Evolutionary conservation across 2,329 filamentous ascomycete genomes (phyloP).

Genomic region (Epichloe bromicola): DNA sequence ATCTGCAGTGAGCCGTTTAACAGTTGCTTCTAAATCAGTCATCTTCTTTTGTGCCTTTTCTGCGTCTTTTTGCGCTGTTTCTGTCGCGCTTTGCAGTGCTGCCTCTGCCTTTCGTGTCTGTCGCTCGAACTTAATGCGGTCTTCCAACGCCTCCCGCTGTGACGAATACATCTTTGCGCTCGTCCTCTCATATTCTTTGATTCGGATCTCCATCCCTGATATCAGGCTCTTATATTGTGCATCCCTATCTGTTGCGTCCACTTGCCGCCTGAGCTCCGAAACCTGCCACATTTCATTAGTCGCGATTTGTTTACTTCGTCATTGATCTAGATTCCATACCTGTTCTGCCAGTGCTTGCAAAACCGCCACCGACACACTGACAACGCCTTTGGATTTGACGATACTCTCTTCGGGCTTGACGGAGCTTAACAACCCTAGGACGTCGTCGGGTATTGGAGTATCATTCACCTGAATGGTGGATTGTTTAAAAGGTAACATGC

Average conservation of each 20-base stretch:
- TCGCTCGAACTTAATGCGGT: constrained; percentile 34
- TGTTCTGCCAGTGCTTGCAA: constrained; percentile 27
- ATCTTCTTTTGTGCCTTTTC: constrained; percentile 25
- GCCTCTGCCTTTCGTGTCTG: constrained; percentile 29
- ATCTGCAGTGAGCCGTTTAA: constrained; percentile 16
- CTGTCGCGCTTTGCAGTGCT: constrained; percentile 15
- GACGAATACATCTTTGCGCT: constrained; percentile 31
- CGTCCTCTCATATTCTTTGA: constrained; percentile 32
- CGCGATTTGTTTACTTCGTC: background rate
- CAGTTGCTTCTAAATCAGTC: constrained; percentile 21
- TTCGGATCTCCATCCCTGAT: constrained; percentile 29
- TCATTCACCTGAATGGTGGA: constrained; percentile 12
- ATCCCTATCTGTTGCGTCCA: constrained; percentile 17
- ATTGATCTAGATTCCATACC: constrained; percentile 14
- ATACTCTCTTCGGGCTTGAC: constrained; percentile 7
- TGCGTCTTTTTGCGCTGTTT: constrained; percentile 19
- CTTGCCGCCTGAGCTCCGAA: constrained; percentile 17
- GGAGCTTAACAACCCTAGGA: constrained; percentile 17
- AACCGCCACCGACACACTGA: constrained; percentile 18
- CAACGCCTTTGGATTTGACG: constrained; percentile 9
- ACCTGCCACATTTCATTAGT: constrained; percentile 10
- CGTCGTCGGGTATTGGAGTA: constrained; percentile 19
- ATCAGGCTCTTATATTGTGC: constrained; percentile 28
- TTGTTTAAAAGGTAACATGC: constrained; percentile 13
- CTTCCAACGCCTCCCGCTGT: constrained; percentile 36